phyloP scores from a whole-genome alignment of 2,329 filamentous ascomycete species.

The Gnomoniopsis sp. region DNA sequence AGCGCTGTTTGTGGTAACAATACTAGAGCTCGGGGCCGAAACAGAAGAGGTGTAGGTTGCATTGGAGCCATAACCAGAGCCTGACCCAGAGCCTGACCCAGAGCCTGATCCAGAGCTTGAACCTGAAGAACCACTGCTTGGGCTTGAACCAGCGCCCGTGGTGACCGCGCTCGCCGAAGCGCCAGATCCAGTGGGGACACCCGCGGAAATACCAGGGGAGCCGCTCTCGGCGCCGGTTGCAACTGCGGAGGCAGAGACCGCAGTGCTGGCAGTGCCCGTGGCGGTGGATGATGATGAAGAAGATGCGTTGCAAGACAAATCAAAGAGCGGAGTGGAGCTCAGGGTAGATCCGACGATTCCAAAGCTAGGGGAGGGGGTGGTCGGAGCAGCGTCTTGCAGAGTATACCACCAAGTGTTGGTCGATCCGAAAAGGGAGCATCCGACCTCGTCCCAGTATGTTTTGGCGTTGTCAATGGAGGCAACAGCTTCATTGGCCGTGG shows the following conservation, averaged over 20 bases:
- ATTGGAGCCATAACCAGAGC: conserved; percentile 6
- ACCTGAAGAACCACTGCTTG: conserved; percentile 1
- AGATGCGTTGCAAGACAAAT: conserved; percentile 55
- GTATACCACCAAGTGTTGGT: conserved; percentile 75
- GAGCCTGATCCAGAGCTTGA: conserved; percentile 1
- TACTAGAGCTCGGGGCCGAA: background rate
- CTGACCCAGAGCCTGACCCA: conserved; percentile 4
- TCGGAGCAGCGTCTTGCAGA: conserved; percentile 64
- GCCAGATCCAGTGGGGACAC: background rate
- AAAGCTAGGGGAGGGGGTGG: conserved; percentile 65
- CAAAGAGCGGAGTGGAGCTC: conserved; percentile 54
- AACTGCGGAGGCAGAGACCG: background rate
- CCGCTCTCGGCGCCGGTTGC: background rate
- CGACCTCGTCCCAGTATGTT: conserved; percentile 75
- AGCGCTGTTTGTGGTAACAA: conserved; percentile 2
- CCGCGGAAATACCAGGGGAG: conserved; percentile 1
- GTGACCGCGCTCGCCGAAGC: background rate
- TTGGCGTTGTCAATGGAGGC: conserved; percentile 56
- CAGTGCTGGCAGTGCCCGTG: background rate
- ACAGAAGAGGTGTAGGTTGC: background rate
- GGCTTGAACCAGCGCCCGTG: conserved; percentile 1
- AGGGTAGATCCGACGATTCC: conserved; percentile 60
- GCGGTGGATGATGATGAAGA: conserved; percentile 20
- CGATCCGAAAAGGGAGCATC: conserved; percentile 64
- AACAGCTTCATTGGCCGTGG: conserved; percentile 7